Evolutionary conservation across 768 basidiomycete species (phyloP).

Genomic region (Lentinula sp.): DNA sequence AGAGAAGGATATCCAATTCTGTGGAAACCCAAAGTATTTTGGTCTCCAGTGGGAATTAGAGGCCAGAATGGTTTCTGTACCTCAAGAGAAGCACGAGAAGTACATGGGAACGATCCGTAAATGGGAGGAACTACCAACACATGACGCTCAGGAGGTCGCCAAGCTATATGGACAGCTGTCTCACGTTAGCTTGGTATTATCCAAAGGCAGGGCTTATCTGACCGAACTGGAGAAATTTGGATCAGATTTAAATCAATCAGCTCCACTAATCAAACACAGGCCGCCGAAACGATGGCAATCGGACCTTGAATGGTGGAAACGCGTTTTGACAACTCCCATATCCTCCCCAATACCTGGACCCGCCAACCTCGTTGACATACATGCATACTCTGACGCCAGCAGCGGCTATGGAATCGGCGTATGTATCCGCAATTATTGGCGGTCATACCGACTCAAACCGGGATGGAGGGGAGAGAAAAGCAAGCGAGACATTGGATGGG

Average conservation of each 20-base stretch:
- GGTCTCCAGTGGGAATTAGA: constrained; percentile 31
- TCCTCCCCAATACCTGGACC: constrained; percentile 14
- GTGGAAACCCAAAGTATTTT: constrained; percentile 18
- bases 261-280: too few species aligned
- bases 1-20: constrained; percentile 18
- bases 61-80: constrained; percentile 15
- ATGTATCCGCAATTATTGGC: constrained; percentile 26
- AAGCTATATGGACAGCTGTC: constrained; percentile 25
- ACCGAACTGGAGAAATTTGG: too few species aligned
- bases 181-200: constrained; percentile 22
- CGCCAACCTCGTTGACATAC: constrained; percentile 17
- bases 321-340: neutral
- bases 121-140: constrained; percentile 5
- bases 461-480: constrained; percentile 11
- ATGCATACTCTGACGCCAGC: constrained; percentile 30
- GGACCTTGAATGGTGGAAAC: too few species aligned
- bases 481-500: constrained; percentile 10
- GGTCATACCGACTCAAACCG: too few species aligned
- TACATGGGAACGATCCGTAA: constrained; percentile 8
- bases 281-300: too few species aligned
- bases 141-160: constrained; percentile 14
- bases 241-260: constrained; percentile 17
- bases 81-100: constrained; percentile 15
- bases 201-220: too few species aligned
- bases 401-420: constrained; percentile 28